Evolutionary conservation across 495 filamentous ascomycete genomes (phyloP).

Genomic region (Xylaria grammica): DNA sequence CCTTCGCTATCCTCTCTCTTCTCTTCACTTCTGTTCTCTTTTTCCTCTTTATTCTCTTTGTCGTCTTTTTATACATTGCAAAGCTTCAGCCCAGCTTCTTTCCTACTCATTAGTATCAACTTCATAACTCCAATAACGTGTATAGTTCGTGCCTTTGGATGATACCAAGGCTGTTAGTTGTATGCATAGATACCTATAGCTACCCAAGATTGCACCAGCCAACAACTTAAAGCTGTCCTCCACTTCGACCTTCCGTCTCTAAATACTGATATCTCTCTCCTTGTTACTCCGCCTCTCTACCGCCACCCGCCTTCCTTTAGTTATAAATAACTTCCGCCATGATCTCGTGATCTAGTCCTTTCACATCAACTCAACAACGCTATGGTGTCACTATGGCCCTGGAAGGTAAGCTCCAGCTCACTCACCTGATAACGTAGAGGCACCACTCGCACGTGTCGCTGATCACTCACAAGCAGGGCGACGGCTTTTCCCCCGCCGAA

Average conservation of each 20-base stretch:
- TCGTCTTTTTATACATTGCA: not conserved
- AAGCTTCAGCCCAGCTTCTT: not conserved
- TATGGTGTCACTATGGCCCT: slow-evolving; percentile 88
- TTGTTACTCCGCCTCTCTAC: not conserved
- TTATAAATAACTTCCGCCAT: slow-evolving; percentile 23
- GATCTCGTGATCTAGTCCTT: slow-evolving; percentile 24
- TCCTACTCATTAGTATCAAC: not conserved
- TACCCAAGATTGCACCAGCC: not conserved
- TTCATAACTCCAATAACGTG: too few species aligned
- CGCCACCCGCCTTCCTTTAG: not conserved
- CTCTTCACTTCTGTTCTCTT: not conserved
- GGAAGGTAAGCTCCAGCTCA: slow-evolving; percentile 61
- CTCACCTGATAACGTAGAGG: not conserved
- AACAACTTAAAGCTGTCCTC: not conserved
- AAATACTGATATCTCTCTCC: not conserved
- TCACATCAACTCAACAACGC: slow-evolving; percentile 26
- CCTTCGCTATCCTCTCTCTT: not conserved
- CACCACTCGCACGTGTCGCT: slow-evolving; percentile 11
- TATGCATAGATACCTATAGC: too few species aligned
- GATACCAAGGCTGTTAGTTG: too few species aligned
- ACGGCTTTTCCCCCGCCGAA: slow-evolving; percentile 82
- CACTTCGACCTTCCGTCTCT: not conserved
- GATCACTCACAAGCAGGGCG: slow-evolving; percentile 57
- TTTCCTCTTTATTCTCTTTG: not conserved
- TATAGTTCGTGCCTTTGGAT: too few species aligned